Percentiles rank a stretch among this genome's conserved stretches.
Conservation (phyloP, 2,329 filamentous ascomycete species). For the Aspergillus amoenus region DNA sequence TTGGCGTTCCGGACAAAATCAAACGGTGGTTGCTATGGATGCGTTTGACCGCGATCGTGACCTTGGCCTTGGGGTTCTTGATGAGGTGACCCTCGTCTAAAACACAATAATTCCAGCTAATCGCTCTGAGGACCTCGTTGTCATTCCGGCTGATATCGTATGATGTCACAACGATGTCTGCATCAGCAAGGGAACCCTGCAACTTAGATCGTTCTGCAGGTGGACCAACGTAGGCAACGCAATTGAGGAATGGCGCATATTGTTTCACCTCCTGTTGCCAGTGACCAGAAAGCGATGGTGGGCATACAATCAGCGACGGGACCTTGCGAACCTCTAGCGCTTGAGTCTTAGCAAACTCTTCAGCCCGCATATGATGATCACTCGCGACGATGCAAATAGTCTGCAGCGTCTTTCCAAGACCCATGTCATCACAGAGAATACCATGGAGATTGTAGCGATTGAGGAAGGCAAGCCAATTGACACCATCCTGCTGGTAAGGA, state of each 20-base stretch:
- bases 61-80: conserved; percentile 98
- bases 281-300: conserved; percentile 92
- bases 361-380: conserved; percentile 89
- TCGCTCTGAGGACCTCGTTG: conserved; percentile 74
- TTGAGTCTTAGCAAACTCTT: conserved; percentile 82
- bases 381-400: conserved; percentile 97
- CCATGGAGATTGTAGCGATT: conserved; percentile 98
- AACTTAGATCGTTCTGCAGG: conserved; percentile 75
- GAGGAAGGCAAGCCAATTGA: conserved; percentile 97
- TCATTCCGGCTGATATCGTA: conserved; percentile 98
- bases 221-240: conserved; percentile 87
- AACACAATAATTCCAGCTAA: conserved; percentile 96
- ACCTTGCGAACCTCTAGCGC: conserved; percentile 75
- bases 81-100: conserved; percentile 97
- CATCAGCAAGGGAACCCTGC: conserved; percentile 67
- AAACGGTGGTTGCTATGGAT: conserved; percentile 89
- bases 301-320: conserved; percentile 92
- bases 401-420: conserved; percentile 94
- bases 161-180: conserved; percentile 93
- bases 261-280: conserved; percentile 98
- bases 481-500: conserved; percentile 96
- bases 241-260: conserved; percentile 90
- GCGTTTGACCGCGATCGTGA: conserved; percentile 86
- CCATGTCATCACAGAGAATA: conserved; percentile 99
- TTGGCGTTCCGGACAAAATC: conserved; percentile 94